Base-by-base conservation (phyloP, 2,329 filamentous ascomycete species). In the Pyrenochaeta sp. region DNA sequence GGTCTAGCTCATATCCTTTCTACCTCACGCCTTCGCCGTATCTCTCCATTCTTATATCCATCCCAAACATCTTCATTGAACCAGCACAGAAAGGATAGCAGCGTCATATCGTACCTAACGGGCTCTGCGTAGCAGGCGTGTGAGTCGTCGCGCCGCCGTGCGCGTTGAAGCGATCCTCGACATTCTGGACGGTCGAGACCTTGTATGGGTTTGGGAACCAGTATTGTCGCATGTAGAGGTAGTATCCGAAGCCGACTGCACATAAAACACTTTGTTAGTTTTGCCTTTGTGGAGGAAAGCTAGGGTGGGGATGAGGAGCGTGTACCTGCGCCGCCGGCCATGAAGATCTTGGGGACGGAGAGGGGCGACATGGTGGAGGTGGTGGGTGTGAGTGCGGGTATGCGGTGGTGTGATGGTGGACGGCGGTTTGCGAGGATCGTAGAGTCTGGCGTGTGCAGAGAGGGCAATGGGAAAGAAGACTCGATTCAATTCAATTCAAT, bases 191-290 rank as follows among this genome's bases (percentile, higher is more conserved):
- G 22, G 49, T 67, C 27, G 57, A 53, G 18, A 68, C 71, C 56
- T 69, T 68, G 58, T 68, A 68, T 8, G 67, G 63, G 48, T 71
- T 67, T 39, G 65, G 65, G 60, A 67, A 69, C 68, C 67, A 69
- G 54, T 69, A 67, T 38, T 61, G 61, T 43, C 67, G 60, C 63
- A 69, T 69, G 48, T 61, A 59, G 37, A 69, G 53, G 55, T 69
- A 66, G 58, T 71, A 71, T 36, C 53, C 54, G 48, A 70, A 64
- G 44, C 68, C 67, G 11, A 65, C 59, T 37, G 59, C 61, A 21
- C 47, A n/a, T 24, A 24, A 24, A n/a, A 24, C n/a, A 24, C n/a
- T 24, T n/a, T n/a, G n/a, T n/a, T n/a, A n/a, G n/a, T n/a, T n/a
- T n/a, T n/a, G n/a, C n/a, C n/a, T n/a, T n/a, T n/a, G n/a, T n/a